A percentile compares a stretch with the other conserved stretches of the same genome.
These are phyloP conservation scores for Diospyros kaki DNA, from an alignment of 148 eudicot genomes.

Conservation along the genomic window DNA sequence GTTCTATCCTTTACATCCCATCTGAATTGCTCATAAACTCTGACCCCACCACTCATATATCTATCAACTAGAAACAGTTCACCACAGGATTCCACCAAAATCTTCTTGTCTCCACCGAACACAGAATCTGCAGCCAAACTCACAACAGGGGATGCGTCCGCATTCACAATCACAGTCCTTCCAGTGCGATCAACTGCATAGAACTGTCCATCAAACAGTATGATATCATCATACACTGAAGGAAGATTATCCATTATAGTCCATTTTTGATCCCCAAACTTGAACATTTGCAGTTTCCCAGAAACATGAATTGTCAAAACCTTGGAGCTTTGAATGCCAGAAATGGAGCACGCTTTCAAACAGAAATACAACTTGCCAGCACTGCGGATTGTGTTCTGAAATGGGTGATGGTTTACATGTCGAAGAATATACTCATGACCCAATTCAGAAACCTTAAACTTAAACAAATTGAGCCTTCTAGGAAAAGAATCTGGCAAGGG, in stretches of 20 bases:
- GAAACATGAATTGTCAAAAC: constrained; percentile 65
- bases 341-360: not conserved
- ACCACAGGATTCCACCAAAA: constrained; percentile 46
- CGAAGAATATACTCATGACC: constrained; percentile 54
- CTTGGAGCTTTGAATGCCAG: constrained; percentile 27
- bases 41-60: constrained; percentile 38
- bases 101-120: constrained; percentile 76
- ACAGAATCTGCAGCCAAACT: constrained; percentile 39
- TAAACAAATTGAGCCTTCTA: constrained; percentile 28
- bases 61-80: constrained; percentile 71
- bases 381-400: constrained; percentile 37
- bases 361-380: constrained; percentile 38
- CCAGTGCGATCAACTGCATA: constrained; percentile 71
- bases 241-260: constrained; percentile 39
- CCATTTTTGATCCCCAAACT: constrained; percentile 48
- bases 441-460: constrained; percentile 42
- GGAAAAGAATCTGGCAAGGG: constrained; percentile 36
- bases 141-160: constrained; percentile 15
- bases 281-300: constrained; percentile 63
- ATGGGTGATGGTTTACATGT: constrained; percentile 36
- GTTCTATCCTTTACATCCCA: constrained; percentile 42
- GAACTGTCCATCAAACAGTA: constrained; percentile 41
- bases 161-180: constrained; percentile 39
- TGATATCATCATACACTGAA: constrained; percentile 64
- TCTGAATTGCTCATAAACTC: constrained; percentile 47